Percentiles rank a stretch among this genome's conserved stretches.
These are phyloP conservation scores for Metarhizium humberi DNA, from an alignment of 2,329 filamentous ascomycete species.

Conservation along the genomic window DNA sequence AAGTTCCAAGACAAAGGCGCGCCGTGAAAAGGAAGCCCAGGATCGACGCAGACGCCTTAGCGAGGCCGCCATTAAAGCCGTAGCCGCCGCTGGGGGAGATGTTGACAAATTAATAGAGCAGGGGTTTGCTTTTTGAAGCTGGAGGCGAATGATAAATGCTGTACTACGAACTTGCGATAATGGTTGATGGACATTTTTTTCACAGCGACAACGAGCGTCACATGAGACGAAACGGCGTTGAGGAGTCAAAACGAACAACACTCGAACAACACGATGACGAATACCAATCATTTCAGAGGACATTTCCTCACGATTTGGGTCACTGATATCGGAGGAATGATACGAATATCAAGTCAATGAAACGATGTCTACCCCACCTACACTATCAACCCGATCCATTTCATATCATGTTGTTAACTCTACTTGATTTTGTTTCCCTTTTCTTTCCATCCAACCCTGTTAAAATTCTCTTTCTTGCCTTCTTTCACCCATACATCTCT, in stretches of 20 bases:
- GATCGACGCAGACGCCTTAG: constrained; percentile 64
- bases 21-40: constrained; percentile 76
- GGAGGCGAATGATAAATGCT: background rate
- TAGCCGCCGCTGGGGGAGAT: constrained; percentile 63
- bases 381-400: background rate
- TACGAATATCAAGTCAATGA: background rate
- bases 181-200: background rate
- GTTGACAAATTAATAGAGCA: constrained; percentile 42
- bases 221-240: background rate
- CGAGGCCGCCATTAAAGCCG: constrained; percentile 59
- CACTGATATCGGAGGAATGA: background rate
- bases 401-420: background rate
- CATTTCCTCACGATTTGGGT: background rate
- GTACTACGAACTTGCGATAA: background rate
- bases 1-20: constrained; percentile 87
- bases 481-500: background rate
- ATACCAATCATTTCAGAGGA: background rate
- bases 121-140: constrained; percentile 32
- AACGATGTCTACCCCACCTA: background rate
- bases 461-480: background rate
- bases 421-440: background rate
- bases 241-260: background rate
- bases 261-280: background rate
- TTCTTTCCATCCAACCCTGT: background rate
- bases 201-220: background rate